Evolutionary conservation across 2,329 filamentous ascomycete genomes (phyloP).

Genomic region (Cordyceps javanica): DNA sequence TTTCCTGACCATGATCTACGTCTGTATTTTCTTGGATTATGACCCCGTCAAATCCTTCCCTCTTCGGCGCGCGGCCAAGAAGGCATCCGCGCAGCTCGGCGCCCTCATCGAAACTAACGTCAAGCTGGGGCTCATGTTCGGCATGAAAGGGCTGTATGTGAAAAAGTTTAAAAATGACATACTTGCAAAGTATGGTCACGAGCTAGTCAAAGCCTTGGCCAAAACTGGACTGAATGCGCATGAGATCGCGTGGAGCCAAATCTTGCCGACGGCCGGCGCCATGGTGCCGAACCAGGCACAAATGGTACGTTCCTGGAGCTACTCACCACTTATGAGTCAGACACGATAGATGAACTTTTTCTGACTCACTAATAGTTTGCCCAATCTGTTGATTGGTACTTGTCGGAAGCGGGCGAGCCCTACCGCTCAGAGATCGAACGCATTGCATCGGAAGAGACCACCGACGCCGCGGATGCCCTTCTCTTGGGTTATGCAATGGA

Average conservation of each 20-base stretch:
- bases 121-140: constrained; percentile 30
- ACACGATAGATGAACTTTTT: too few relatives aligned
- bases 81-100: constrained; percentile 53
- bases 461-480: constrained; percentile 53
- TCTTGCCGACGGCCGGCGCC: constrained; percentile 60
- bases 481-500: constrained; percentile 67
- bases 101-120: constrained; percentile 58
- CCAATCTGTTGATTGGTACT: constrained; percentile 6
- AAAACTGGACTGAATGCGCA: constrained; percentile 56
- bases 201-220: constrained; percentile 58
- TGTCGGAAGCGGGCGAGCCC: constrained; percentile 29
- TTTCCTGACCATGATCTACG: constrained; percentile 60
- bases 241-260: constrained; percentile 65
- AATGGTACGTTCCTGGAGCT: constrained; percentile 39
- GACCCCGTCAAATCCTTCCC: constrained; percentile 63
- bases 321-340: too few relatives aligned
- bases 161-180: constrained; percentile 44
- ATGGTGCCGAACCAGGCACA: constrained; percentile 67
- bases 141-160: constrained; percentile 39
- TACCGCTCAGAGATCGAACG: constrained; percentile 56
- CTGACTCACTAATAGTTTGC: constrained; percentile 1
- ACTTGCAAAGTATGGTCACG: constrained; percentile 57
- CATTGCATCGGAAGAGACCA: constrained; percentile 48
- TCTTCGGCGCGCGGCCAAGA: constrained; percentile 51
- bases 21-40: constrained; percentile 58